phyloP scores from a whole-genome alignment of 1,284 basidiomycete genomes.

The Peniophora sp. region DNA sequence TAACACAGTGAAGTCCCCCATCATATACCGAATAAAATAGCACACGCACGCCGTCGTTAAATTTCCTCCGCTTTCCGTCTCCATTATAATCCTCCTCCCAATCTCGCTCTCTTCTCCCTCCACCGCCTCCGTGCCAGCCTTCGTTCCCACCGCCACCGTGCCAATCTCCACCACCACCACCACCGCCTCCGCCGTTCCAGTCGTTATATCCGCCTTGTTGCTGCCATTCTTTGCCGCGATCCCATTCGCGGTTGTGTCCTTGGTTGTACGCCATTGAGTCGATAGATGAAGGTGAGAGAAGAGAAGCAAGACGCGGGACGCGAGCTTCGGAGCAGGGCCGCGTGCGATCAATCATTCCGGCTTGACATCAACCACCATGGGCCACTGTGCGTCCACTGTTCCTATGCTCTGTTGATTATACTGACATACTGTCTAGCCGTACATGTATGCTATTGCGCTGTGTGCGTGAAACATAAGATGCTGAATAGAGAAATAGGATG shows the following conservation, averaged over 20 bases:
- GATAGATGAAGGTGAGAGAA: neutral
- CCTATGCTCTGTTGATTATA: neutral
- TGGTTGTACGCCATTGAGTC: slow-evolving; percentile 26
- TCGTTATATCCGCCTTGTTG: slow-evolving; percentile 14
- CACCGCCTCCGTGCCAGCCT: slow-evolving; percentile 37
- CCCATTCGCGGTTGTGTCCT: slow-evolving; percentile 78
- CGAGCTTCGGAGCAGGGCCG: neutral
- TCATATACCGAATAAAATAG: neutral
- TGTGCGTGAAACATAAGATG: neutral
- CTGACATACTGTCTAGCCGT: neutral
- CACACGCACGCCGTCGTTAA: slow-evolving; percentile 61
- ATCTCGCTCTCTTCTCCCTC: slow-evolving; percentile 31
- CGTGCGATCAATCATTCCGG: neutral
- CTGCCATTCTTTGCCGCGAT: slow-evolving; percentile 62
- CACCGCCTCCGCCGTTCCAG: slow-evolving; percentile 21
- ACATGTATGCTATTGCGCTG: neutral
- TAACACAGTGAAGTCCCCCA: slow-evolving; percentile 12
- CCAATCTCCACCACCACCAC: slow-evolving; percentile 11
- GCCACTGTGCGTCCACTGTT: neutral
- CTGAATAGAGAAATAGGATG: slow-evolving; percentile 35
- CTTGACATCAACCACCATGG: neutral
- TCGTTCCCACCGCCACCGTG: no score
- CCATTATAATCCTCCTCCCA: slow-evolving; percentile 62
- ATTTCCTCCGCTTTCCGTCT: slow-evolving; percentile 72
- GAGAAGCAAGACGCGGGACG: neutral